Percentiles rank a stretch among this genome's conserved stretches.
Conservation (phyloP, 2,329 filamentous ascomycete genomes). For the Chaetomiaceae sp. region DNA sequence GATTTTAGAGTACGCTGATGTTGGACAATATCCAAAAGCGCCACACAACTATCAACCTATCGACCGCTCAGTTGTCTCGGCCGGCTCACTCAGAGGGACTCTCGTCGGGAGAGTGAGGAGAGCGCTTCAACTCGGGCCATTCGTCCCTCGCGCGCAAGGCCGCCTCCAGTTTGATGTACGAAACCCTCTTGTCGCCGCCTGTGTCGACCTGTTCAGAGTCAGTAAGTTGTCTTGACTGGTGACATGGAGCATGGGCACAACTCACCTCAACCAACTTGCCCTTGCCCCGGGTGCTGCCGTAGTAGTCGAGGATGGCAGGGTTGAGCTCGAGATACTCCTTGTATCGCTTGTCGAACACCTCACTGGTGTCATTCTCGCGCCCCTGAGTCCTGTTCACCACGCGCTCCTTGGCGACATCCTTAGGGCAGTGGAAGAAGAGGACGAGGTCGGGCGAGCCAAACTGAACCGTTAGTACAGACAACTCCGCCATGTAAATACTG, state of each 20-base stretch:
- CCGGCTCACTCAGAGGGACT: neutral
- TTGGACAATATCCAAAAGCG: no score
- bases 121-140: neutral
- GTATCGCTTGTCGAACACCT: constrained; percentile 10
- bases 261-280: constrained; percentile 9
- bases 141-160: neutral
- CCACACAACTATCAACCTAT: no score
- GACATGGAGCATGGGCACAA: neutral
- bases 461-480: neutral
- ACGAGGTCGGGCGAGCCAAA: constrained; percentile 2
- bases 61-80: no score
- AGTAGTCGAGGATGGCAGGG: constrained; percentile 2
- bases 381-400: neutral
- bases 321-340: neutral
- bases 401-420: neutral
- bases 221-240: neutral
- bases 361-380: neutral
- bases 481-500: no score
- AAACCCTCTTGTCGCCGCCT: neutral
- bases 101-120: neutral
- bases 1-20: neutral
- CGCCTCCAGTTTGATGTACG: neutral
- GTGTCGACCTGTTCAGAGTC: neutral
- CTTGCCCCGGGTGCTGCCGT: neutral
- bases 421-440: constrained; percentile 5